Base-by-base conservation (phyloP, 78 protist genomes). In the Dictyostelium discoideum region DNA sequence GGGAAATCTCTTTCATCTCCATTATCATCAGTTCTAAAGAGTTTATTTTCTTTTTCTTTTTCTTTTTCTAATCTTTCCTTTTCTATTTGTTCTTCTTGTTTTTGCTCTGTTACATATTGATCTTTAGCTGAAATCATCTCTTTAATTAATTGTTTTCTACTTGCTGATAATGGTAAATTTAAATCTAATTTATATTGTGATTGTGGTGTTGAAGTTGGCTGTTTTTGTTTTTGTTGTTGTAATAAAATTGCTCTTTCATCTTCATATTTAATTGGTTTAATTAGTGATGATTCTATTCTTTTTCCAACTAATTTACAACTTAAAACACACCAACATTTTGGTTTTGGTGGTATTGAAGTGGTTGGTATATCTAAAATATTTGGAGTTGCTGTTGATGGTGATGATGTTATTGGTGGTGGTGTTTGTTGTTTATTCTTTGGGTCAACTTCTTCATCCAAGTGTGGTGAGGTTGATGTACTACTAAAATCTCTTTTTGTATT, bases 221-320 rank as follows among this genome's bases (percentile, higher is more conserved):
- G 84, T n/a, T 24, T 26, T 79, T 73, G 83, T 67, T 2, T 13
- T 26, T 46, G 83, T 16, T 14, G 39, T 11, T 48, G 50, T 80
- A 86, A 50, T 54, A 60, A 46, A n/a, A 67, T 67, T 26, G 87
- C 94, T 50, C 77, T 90, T 13, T 80, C 82, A 24, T 32, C 69
- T 65, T 82, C 94, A 48, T 63, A 90, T 44, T 44, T 48, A 3
- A 90, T 72, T 65, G 94, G 94, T 72, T 90, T 90, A 48, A 90
- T 57, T 54, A 72, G 69, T 40, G 94, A 90, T 22, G 78, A 50
- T 39, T 44, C 29, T 5, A 90, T 90, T 82, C 94, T 82, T 82
- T 90, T 90, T 32, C 67, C 85, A 20, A 80, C 10, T 37, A 90
- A 82, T 90, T 90, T 90, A 82, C 94, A 90, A 50, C 78, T 72